Base-by-base conservation (phyloP, 169 alveolate species). In the Cryptosporidium canis region DNA sequence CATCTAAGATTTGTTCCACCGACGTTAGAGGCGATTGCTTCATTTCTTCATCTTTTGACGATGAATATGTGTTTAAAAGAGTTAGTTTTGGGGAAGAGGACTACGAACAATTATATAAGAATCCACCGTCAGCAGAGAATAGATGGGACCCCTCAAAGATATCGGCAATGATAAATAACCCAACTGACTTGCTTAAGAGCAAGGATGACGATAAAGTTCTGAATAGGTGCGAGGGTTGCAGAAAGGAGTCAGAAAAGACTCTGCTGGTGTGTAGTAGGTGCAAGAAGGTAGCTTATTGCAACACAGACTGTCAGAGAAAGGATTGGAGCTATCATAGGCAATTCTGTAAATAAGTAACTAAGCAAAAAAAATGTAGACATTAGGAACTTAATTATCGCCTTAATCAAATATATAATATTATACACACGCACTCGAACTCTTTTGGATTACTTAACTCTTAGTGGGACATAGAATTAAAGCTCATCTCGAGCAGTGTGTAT, bases 21-120 rank as follows among this genome's bases (percentile, higher is more conserved):
- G 96, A 95, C 53, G 93, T 95, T 31, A 91, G 96, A 35, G 98
- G 98, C 43, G 98, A 95, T 82, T 95, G 97, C 48, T 95, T 94
- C 83, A 67, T 95, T 35, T 95, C 97, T 16, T 90, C 90, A 83
- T 93, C 97, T 14, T 95, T 92, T 66, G 98, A 95, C 83, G 96
- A 95, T 67, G 96, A 94, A 64, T 95, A 93, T 53, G 94, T 56
- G 29, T 95, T 95, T 90, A 90, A 91, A 51, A 90, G 98, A 58
- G 91, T 91, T 6, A 94, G 93, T 90, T 92, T 93, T 84, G 85
- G 94, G 21, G 53, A 90, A 51, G 83, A 85, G 11, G 97, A 94
- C 67, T 95, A 93, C 83, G 93, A 95, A 33, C 85, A 84, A 3
- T 85, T 94, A 16, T 71, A 93, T 84, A 92, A 92, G 45, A 91